phyloP scores from a whole-genome alignment of 148 eudicot species.

The Heliamphora exappendiculata region DNA sequence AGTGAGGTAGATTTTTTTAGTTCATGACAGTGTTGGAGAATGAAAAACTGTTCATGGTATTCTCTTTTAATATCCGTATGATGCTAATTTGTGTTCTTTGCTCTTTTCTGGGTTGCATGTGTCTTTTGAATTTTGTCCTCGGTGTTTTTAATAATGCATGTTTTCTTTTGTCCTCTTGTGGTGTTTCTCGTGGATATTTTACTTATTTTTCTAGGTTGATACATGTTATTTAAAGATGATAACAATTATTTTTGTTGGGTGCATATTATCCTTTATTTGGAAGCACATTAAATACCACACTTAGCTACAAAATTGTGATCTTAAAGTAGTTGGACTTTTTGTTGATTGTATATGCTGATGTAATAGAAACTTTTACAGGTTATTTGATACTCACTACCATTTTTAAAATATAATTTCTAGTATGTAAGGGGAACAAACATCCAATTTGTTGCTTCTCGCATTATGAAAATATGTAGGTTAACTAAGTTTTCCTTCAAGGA shows the following conservation, averaged over 20 bases:
- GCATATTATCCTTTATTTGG: not conserved
- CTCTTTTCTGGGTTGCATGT: not conserved
- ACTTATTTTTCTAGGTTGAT: not conserved
- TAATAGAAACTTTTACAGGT: not conserved
- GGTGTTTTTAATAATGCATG: not conserved
- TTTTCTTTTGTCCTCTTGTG: not conserved
- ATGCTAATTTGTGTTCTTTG: not conserved
- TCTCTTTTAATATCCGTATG: constrained; percentile 13
- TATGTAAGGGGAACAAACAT: not conserved
- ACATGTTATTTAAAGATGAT: not conserved
- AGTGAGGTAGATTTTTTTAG: constrained; percentile 55
- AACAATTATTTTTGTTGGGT: not conserved
- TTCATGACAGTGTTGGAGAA: constrained; percentile 1
- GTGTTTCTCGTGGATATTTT: not conserved
- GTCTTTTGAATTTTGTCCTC: not conserved
- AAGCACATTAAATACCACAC: not conserved
- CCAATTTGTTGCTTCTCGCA: not conserved
- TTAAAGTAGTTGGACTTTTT: not conserved
- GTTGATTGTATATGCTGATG: not conserved
- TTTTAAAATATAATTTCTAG: not conserved
- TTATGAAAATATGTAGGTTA: not conserved
- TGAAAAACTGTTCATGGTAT: constrained; percentile 2
- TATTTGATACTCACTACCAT: not conserved
- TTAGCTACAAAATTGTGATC: not conserved
- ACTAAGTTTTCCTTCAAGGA: not conserved